Conservation (phyloP, 192 early-diverging fungal genomes). For the Diversispora eburnea region DNA sequence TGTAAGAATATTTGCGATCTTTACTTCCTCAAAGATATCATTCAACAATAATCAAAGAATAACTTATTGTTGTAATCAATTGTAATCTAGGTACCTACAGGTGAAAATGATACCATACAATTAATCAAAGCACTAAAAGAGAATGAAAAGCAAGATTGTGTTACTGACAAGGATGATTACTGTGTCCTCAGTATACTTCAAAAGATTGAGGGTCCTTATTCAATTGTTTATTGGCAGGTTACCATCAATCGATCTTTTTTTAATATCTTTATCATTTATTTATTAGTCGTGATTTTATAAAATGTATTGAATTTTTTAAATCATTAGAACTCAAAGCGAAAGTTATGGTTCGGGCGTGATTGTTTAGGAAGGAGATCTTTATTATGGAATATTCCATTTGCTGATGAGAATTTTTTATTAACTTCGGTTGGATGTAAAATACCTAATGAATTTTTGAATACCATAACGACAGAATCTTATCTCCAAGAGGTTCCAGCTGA, state of each 20-base stretch:
- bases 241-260: background rate
- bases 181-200: slow-evolving; percentile 44
- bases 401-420: slow-evolving; percentile 36
- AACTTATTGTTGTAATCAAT: background rate
- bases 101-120: slow-evolving; percentile 59
- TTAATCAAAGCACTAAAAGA: slow-evolving; percentile 41
- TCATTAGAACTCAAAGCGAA: slow-evolving; percentile 32
- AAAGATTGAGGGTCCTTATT: slow-evolving; percentile 75
- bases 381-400: slow-evolving; percentile 52
- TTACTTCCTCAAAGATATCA: too few relatives aligned
- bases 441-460: slow-evolving; percentile 26
- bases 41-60: background rate
- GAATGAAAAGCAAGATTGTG: slow-evolving; percentile 23
- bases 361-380: slow-evolving; percentile 81
- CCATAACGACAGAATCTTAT: background rate
- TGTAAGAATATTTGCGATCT: slow-evolving; percentile 34
- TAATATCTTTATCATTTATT: background rate
- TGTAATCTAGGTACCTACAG: slow-evolving; percentile 26
- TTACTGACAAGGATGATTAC: slow-evolving; percentile 22
- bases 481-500: slow-evolving; percentile 75
- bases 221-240: slow-evolving; percentile 70
- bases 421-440: slow-evolving; percentile 49
- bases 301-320: slow-evolving; percentile 4
- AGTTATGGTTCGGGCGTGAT: slow-evolving; percentile 83
- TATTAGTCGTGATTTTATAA: slow-evolving; percentile 9